Conservation (phyloP, 1,284 basidiomycete genomes). For the Mycena sp. region DNA sequence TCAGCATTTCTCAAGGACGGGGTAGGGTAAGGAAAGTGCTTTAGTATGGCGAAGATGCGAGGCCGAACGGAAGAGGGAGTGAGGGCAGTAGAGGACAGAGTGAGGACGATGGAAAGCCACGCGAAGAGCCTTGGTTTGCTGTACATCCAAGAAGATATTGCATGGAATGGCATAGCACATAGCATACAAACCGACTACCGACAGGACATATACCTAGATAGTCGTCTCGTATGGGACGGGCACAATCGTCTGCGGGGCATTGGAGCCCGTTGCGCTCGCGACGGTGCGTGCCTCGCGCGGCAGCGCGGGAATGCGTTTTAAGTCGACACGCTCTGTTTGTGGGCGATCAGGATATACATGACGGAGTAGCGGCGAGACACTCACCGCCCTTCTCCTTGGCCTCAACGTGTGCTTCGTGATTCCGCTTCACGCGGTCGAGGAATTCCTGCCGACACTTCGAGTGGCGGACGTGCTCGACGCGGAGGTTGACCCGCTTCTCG, state of each 20-base stretch:
- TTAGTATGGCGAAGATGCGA: no score
- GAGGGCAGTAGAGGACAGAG: no score
- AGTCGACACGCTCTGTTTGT: conserved; percentile 75
- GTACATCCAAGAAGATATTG: no score
- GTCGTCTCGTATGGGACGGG: conserved; percentile 92
- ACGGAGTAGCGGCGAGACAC: conserved; percentile 43
- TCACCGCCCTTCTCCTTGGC: conserved; percentile 91
- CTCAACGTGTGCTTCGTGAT: conserved; percentile 86
- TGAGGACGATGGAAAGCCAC: no score
- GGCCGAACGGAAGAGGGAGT: no score
- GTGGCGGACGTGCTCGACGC: conserved; percentile 97
- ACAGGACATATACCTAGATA: conserved; percentile 58
- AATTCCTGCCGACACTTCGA: conserved; percentile 99
- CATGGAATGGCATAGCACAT: no score
- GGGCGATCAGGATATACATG: conserved; percentile 5
- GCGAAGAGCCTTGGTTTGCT: no score
- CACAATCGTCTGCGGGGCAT: conserved; percentile 92
- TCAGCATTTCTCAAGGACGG: no score
- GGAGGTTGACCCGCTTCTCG: conserved; percentile 99
- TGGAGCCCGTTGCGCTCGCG: conserved; percentile 73
- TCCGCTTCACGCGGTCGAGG: conserved; percentile 94
- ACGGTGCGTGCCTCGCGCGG: conserved; percentile 88
- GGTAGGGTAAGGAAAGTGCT: no score
- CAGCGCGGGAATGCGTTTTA: conserved; percentile 89
- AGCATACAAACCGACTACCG: no score